phyloP scores from a whole-genome alignment of 257 asterid genomes.

The Catharanthus roseus region DNA sequence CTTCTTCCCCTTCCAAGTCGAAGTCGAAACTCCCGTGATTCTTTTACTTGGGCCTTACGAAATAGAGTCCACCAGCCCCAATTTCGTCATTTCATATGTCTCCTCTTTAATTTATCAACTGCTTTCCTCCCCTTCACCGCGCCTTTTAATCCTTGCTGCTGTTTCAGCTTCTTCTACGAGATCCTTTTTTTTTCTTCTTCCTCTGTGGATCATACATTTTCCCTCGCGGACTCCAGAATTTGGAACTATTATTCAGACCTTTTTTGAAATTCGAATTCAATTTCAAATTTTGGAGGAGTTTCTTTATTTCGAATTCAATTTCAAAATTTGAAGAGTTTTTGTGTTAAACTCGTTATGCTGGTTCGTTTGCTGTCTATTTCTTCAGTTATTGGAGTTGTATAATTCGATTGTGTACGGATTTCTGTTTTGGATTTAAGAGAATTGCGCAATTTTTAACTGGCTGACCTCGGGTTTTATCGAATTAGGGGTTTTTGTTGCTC shows the following conservation, averaged over 20 bases:
- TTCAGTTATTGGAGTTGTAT: background rate
- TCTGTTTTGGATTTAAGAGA: too few relatives aligned
- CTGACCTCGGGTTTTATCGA: background rate
- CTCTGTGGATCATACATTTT: slow-evolving; percentile 15
- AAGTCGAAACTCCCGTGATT: slow-evolving; percentile 36
- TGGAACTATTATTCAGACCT: background rate
- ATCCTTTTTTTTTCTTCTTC: background rate
- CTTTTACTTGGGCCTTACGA: slow-evolving; percentile 38
- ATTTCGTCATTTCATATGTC: slow-evolving; percentile 36
- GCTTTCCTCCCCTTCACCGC: slow-evolving; percentile 8
- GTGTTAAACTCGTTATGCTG: slow-evolving; percentile 7
- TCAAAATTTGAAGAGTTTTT: background rate
- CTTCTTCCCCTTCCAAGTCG: slow-evolving; percentile 14
- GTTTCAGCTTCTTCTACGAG: background rate
- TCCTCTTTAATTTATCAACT: slow-evolving; percentile 9
- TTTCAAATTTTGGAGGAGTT: background rate
- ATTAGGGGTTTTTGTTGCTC: background rate
- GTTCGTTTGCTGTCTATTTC: slow-evolving; percentile 1
- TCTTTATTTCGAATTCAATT: slow-evolving; percentile 7
- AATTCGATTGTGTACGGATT: background rate
- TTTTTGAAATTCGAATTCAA: slow-evolving; percentile 8
- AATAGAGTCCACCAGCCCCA: slow-evolving; percentile 21
- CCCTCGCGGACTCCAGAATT: background rate
- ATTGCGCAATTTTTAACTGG: background rate
- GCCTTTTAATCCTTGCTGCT: slow-evolving; percentile 18